Evolutionary conservation across 345 rosid genomes (phyloP), one percentile per base, ranked within the genome.

Genomic region (Hevea brasiliensis): DNA sequence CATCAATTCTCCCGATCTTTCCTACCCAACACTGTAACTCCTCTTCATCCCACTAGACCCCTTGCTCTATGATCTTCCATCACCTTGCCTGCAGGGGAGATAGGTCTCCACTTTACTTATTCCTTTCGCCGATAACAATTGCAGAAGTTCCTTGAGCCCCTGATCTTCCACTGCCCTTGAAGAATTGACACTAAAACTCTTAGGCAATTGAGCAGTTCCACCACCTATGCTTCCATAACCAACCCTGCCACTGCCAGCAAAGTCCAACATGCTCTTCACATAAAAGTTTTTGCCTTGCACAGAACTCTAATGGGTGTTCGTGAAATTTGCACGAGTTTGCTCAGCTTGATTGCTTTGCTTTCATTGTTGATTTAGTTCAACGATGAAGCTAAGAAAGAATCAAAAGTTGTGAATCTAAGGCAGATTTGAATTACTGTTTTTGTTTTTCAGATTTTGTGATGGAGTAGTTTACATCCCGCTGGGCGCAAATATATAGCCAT

Each of bases 1-100:
- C 87, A 6, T 87, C 86, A 65, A 84, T 83, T 63, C 78, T 79
- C 41, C 89, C 87, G n/a, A 87, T 80, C 79, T 71, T 82, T 58
- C 91, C 91, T 0, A 87, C 10, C 83, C 85, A 24, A 87, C 86
- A 64, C 85, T 84, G 21, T 82, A 84, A 57, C 85, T 82, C 82
- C 86, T 82, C 20, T 27, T 54, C 79, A 57, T 45, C 8, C 68
- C n/a, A n/a, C n/a, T n/a, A n/a, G n/a, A n/a, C n/a, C n/a, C 72
- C 35, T 15, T 44, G 15, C 27, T 51, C 26, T 7, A 21, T 47
- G 1, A 50, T 56, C 3, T 13, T 27, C 23, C 13, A 50, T 15
- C 61, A 10, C 0, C 1, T 18, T 48, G 54, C 60, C 14, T 68
- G 21, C 15, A 5, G 6, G 42, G 37, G 37, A 32, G 37, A 32